Conservation (phyloP, 192 early-diverging fungal genomes). For the Phycomyces nitens region DNA sequence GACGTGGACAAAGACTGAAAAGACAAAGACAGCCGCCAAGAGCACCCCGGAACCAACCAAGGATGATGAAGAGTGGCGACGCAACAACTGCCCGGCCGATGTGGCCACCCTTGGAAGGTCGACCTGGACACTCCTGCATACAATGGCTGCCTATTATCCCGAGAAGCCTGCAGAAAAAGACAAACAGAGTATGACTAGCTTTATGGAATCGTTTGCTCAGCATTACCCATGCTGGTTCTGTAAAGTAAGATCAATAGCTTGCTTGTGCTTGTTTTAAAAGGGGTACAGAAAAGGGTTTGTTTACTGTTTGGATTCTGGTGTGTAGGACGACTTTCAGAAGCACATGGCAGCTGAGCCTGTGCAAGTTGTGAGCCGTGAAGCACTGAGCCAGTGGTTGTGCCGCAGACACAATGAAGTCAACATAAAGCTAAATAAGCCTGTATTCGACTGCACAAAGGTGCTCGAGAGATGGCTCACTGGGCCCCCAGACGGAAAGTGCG, state of each 20-base stretch:
- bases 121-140: conserved; percentile 97
- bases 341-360: conserved; percentile 79
- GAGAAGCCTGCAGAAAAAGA: conserved; percentile 64
- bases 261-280: too few relatives aligned
- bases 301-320: too few relatives aligned
- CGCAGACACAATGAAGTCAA: conserved; percentile 96
- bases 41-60: conserved; percentile 12
- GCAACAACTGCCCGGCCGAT: conserved; percentile 77
- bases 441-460: conserved; percentile 92
- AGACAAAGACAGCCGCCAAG: conserved; percentile 36
- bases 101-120: conserved; percentile 73
- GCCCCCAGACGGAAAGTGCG: conserved; percentile 69
- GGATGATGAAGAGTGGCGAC: conserved; percentile 19
- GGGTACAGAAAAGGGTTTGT: too few relatives aligned
- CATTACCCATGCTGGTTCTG: conserved; percentile 93
- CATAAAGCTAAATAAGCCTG: conserved; percentile 76
- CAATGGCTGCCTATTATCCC: conserved; percentile 96
- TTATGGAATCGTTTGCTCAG: conserved; percentile 72
- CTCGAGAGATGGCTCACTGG: conserved; percentile 92
- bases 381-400: conserved; percentile 87
- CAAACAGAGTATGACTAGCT: conserved; percentile 67
- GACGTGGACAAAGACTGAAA: conserved; percentile 59
- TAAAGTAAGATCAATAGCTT: conserved; percentile 37
- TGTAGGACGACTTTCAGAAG: conserved; percentile 65
- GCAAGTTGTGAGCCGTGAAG: conserved; percentile 60